Conservation (phyloP, 1,284 basidiomycete genomes). For the Retiboletus flavoniger region DNA sequence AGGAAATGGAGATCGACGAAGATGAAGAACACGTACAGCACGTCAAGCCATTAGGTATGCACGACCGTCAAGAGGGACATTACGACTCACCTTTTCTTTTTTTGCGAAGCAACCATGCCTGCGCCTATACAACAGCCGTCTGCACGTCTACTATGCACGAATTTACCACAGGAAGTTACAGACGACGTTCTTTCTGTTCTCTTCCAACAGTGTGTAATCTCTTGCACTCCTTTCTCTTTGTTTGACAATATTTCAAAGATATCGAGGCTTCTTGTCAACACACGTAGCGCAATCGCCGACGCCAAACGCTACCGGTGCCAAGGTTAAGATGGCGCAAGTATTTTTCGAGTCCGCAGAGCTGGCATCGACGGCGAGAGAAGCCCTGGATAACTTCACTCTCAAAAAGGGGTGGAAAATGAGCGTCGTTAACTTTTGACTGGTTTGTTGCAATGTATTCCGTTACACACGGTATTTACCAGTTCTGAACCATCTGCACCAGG, state of each 20-base stretch:
- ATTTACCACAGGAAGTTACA: constrained; percentile 78
- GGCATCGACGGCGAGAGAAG: constrained; percentile 74
- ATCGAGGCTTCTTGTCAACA: constrained; percentile 73
- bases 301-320: constrained; percentile 57
- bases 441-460: constrained; percentile 12
- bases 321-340: constrained; percentile 74
- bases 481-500: neutral
- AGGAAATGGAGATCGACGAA: constrained; percentile 86
- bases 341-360: constrained; percentile 70
- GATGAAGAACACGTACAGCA: constrained; percentile 57
- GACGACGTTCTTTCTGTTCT: constrained; percentile 78
- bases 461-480: neutral
- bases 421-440: constrained; percentile 64
- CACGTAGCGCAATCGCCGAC: constrained; percentile 67
- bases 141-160: constrained; percentile 69
- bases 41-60: constrained; percentile 46
- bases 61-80: constrained; percentile 17
- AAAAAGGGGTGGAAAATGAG: constrained; percentile 82
- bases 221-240: neutral
- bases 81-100: constrained; percentile 31
- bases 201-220: constrained; percentile 75
- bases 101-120: constrained; percentile 47
- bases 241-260: constrained; percentile 42
- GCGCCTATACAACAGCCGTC: constrained; percentile 56
- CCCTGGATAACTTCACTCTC: constrained; percentile 74